These are phyloP conservation scores for Bryopsis sp. DNA, from an alignment of 139 green algal species.

Conservation along the genomic window DNA sequence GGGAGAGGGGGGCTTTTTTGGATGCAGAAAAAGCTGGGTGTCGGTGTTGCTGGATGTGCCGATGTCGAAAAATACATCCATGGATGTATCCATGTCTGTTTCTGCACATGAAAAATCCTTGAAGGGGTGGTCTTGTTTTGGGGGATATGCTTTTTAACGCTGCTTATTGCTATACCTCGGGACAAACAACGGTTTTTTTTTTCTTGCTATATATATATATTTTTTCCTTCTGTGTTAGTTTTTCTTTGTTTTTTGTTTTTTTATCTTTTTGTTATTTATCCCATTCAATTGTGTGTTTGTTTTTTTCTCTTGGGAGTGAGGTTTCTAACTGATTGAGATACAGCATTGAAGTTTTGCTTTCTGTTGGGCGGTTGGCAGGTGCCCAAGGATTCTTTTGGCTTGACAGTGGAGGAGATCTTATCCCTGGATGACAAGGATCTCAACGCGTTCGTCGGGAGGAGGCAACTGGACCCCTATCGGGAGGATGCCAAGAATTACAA, in stretches of 20 bases:
- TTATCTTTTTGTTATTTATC: neutral
- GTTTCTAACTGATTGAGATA: neutral
- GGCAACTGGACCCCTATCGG: slow-evolving; percentile 78
- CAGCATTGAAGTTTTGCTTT: neutral
- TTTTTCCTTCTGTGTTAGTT: neutral
- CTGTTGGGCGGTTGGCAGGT: slow-evolving; percentile 35
- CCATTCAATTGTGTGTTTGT: too few species aligned
- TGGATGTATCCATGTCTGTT: neutral
- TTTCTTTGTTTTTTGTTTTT: neutral
- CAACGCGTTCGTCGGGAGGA: slow-evolving; percentile 69
- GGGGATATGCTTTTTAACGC: neutral
- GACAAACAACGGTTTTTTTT: neutral
- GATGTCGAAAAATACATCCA: neutral
- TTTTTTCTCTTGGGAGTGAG: too few species aligned
- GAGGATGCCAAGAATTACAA: too few species aligned
- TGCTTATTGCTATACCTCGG: neutral
- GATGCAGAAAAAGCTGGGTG: neutral
- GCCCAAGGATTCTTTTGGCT: slow-evolving; percentile 54
- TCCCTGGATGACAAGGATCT: slow-evolving; percentile 67
- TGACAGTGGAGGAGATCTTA: slow-evolving; percentile 74
- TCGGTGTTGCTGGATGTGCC: neutral
- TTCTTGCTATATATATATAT: neutral
- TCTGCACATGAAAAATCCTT: neutral
- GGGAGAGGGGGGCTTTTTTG: neutral
- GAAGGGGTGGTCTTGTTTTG: neutral